phyloP scores from a whole-genome alignment of 140 eudicot genomes.

The Cichorium intybus region DNA sequence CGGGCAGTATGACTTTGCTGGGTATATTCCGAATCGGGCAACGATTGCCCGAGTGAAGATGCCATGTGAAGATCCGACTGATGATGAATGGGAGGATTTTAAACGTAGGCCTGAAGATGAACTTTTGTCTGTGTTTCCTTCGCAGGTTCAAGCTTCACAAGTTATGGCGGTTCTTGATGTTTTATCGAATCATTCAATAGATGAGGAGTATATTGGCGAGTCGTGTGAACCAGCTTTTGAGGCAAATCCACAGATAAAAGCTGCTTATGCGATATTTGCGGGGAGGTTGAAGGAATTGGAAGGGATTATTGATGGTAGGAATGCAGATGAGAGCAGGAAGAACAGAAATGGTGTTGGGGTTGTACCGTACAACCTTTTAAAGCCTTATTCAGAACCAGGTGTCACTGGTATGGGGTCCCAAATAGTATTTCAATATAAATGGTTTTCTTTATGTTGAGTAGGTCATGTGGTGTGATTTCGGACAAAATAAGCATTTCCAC shows the following conservation, averaged over 20 bases:
- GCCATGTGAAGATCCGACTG: constrained; percentile 40
- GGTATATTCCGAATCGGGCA: constrained; percentile 42
- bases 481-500: too few species aligned
- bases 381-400: constrained; percentile 50
- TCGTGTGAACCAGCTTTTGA: constrained; percentile 30
- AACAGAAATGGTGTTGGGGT: constrained; percentile 55
- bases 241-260: constrained; percentile 31
- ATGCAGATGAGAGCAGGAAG: constrained; percentile 29
- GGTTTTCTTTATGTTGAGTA: too few species aligned
- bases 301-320: constrained; percentile 40
- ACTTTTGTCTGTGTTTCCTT: constrained; percentile 39
- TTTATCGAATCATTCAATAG: constrained; percentile 46
- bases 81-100: constrained; percentile 30
- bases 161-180: constrained; percentile 48
- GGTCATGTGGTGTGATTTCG: not conserved
- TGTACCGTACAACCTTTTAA: constrained; percentile 48
- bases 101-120: constrained; percentile 32
- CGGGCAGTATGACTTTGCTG: constrained; percentile 46
- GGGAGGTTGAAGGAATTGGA: constrained; percentile 39
- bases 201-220: constrained; percentile 45
- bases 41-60: constrained; percentile 35
- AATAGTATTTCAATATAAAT: constrained; percentile 54
- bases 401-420: constrained; percentile 57
- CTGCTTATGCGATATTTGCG: constrained; percentile 31
- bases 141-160: constrained; percentile 42